Conservation (phyloP, 345 rosid genomes). For the Eucalyptus virginea region DNA sequence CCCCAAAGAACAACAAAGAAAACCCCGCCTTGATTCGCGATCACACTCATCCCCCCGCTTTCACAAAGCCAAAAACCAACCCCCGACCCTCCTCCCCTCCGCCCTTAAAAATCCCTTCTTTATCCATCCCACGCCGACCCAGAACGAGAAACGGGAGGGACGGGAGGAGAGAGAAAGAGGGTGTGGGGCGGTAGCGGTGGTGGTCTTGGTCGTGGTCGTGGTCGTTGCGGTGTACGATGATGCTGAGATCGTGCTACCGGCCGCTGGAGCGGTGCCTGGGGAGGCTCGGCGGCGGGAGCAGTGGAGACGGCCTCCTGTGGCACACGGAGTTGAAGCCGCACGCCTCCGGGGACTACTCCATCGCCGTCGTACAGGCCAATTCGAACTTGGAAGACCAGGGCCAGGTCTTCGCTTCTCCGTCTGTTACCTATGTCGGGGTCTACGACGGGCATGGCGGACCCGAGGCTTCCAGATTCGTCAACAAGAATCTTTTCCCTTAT, state of each 20-base stretch:
- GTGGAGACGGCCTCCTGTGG: slow-evolving; percentile 74
- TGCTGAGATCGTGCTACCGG: slow-evolving; percentile 52
- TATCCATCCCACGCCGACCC: neutral
- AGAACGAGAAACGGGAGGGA: neutral
- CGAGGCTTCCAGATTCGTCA: slow-evolving; percentile 91
- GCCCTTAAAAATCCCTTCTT: neutral
- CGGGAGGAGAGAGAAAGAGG: neutral
- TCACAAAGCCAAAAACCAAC: neutral
- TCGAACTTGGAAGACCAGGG: slow-evolving; percentile 79
- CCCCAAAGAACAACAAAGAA: neutral
- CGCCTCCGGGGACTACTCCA: slow-evolving; percentile 85
- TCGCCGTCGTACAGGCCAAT: slow-evolving; percentile 94
- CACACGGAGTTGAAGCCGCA: slow-evolving; percentile 73
- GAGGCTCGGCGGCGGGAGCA: slow-evolving; percentile 19
- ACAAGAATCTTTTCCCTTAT: slow-evolving; percentile 65
- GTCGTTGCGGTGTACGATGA: slow-evolving; percentile 5
- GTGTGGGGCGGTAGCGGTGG: no score
- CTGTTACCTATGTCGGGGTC: slow-evolving; percentile 78
- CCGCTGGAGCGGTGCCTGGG: slow-evolving; percentile 74
- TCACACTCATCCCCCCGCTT: neutral
- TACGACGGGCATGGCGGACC: slow-evolving; percentile 98
- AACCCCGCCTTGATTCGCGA: neutral
- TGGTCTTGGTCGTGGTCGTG: neutral
- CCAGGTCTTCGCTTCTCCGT: slow-evolving; percentile 70
- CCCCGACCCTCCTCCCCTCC: neutral